Evolutionary conservation across 1,284 basidiomycete species (phyloP).

Genomic region (Vanrija pseudolonga): DNA sequence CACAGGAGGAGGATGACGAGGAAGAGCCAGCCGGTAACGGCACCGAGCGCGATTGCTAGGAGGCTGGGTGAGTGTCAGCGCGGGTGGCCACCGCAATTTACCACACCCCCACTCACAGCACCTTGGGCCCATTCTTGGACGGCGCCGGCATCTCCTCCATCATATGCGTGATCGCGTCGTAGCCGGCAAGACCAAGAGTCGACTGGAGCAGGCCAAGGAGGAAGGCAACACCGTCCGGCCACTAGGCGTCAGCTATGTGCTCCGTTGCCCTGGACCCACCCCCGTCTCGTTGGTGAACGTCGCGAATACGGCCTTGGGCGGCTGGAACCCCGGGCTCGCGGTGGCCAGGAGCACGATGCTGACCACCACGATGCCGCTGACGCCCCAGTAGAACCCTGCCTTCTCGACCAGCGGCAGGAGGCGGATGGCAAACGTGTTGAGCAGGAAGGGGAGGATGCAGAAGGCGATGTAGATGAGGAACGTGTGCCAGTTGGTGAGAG

Average conservation of each 20-base stretch:
- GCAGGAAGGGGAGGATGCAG: neutral
- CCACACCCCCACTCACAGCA: conserved; percentile 25
- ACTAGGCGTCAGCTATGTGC: neutral
- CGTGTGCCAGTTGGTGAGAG: neutral
- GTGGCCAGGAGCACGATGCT: conserved; percentile 22
- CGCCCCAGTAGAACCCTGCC: conserved; percentile 27
- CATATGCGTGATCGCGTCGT: conserved; percentile 41
- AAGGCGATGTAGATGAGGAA: conserved; percentile 10
- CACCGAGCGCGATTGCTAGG: conserved; percentile 26
- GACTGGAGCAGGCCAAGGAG: conserved; percentile 46
- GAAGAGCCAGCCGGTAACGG: conserved; percentile 27
- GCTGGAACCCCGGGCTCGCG: conserved; percentile 27
- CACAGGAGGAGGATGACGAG: conserved; percentile 31
- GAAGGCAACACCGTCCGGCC: conserved; percentile 34
- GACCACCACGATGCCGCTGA: conserved; percentile 43
- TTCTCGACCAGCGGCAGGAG: conserved; percentile 13
- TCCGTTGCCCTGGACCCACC: too few species aligned
- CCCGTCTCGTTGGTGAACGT: conserved; percentile 31
- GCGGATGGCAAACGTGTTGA: conserved; percentile 15
- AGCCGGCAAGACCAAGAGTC: conserved; percentile 11
- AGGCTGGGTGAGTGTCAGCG: conserved; percentile 50
- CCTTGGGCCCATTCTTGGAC: conserved; percentile 31
- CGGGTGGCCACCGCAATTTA: too few species aligned
- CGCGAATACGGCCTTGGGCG: conserved; percentile 42
- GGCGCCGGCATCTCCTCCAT: conserved; percentile 43